These are phyloP conservation scores for Linanthus parryae DNA, from an alignment of 148 eudicot species.

Conservation along the genomic window DNA sequence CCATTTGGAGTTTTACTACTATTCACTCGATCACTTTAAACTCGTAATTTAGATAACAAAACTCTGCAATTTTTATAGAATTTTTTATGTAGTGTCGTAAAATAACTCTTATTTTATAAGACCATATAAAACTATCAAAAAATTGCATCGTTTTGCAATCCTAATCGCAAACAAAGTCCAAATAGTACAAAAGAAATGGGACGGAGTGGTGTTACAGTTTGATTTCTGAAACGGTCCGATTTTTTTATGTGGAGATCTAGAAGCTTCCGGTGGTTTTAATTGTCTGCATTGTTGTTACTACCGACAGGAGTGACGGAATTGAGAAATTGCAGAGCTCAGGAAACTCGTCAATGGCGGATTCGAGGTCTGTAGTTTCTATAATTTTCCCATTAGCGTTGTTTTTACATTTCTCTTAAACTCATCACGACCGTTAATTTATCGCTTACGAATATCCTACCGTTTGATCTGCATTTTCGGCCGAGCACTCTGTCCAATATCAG, in stretches of 20 bases:
- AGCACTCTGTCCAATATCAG: neutral
- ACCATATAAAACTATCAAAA: no score
- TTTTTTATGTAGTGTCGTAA: no score
- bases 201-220: neutral
- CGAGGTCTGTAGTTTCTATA: slow-evolving; percentile 16
- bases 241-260: neutral
- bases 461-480: slow-evolving; percentile 9
- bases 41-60: neutral
- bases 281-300: neutral
- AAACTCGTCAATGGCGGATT: slow-evolving; percentile 36
- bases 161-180: neutral
- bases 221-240: no score
- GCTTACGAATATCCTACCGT: slow-evolving; percentile 6
- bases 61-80: neutral
- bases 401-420: neutral
- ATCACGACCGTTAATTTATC: neutral
- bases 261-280: neutral
- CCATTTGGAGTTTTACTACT: neutral
- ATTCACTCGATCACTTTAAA: neutral
- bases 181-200: neutral
- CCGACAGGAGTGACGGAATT: slow-evolving; percentile 17
- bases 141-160: neutral
- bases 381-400: slow-evolving; percentile 1
- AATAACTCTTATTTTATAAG: no score
- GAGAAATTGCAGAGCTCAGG: slow-evolving; percentile 30